phyloP scores from a whole-genome alignment of 1,284 basidiomycete species.

The Cryptococcus deneoformans region DNA sequence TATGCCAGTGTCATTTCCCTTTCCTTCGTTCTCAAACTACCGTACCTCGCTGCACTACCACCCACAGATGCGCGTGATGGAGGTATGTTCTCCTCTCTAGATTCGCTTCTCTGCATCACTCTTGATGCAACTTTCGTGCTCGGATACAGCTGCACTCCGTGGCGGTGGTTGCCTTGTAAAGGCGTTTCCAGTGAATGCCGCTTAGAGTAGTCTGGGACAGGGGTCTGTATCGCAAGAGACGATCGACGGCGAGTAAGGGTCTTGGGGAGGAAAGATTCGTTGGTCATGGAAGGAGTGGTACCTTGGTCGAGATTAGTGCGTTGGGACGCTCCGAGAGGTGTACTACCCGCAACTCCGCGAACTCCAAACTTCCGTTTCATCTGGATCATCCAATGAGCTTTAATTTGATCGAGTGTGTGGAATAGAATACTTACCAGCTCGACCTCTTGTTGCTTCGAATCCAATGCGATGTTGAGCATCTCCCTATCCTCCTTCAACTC shows the following conservation, averaged over 20 bases:
- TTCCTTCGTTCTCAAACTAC: constrained; percentile 4
- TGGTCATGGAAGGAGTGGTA: not conserved
- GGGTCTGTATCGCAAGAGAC: constrained; percentile 12
- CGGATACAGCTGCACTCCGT: constrained; percentile 15
- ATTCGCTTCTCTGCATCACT: constrained; percentile 7
- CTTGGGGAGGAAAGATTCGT: not conserved
- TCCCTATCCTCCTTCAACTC: constrained; percentile 66
- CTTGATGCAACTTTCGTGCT: constrained; percentile 11
- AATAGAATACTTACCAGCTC: constrained; percentile 53
- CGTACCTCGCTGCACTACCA: not conserved
- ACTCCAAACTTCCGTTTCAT: constrained; percentile 68
- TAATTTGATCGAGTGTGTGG: not conserved
- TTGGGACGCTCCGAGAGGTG: constrained; percentile 48
- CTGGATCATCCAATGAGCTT: constrained; percentile 47
- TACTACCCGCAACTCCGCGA: constrained; percentile 60
- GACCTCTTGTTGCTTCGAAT: constrained; percentile 85
- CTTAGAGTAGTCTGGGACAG: constrained; percentile 5
- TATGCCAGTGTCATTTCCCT: constrained; percentile 14
- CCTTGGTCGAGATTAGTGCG: constrained; percentile 5
- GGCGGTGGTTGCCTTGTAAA: not conserved
- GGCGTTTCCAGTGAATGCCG: constrained; percentile 7
- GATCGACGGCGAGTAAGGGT: constrained; percentile 8
- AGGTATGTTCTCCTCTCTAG: constrained; percentile 15
- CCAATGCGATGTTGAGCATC: constrained; percentile 78
- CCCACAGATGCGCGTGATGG: not conserved